Evolutionary conservation across 1,284 basidiomycete species (phyloP).

Genomic region (Leccinum huronense): DNA sequence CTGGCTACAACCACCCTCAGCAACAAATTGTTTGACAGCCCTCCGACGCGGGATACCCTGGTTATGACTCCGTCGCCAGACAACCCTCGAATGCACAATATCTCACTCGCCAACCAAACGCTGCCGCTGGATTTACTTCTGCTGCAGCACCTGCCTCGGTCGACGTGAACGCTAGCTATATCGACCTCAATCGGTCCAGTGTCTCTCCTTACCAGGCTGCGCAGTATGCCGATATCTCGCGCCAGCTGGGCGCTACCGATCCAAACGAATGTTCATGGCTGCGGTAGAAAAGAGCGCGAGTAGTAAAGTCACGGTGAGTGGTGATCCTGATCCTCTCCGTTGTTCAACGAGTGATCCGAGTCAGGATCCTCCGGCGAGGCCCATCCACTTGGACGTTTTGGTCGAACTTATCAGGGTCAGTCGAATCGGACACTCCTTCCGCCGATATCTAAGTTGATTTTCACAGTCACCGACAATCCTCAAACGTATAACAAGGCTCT

Average conservation of each 20-base stretch:
- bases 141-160: slow-evolving; percentile 2
- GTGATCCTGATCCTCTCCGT: neutral
- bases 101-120: slow-evolving; percentile 25
- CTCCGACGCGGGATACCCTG: slow-evolving; percentile 19
- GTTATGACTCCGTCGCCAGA: slow-evolving; percentile 25
- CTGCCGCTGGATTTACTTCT: slow-evolving; percentile 13
- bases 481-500: slow-evolving; percentile 94
- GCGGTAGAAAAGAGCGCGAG: slow-evolving; percentile 72
- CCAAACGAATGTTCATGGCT: slow-evolving; percentile 66
- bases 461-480: slow-evolving; percentile 80
- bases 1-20: slow-evolving; percentile 27
- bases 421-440: slow-evolving; percentile 11
- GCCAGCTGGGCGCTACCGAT: slow-evolving; percentile 47
- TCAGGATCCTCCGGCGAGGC: slow-evolving; percentile 49
- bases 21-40: slow-evolving; percentile 29
- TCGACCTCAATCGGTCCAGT: slow-evolving; percentile 62
- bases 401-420: slow-evolving; percentile 81
- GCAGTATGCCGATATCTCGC: slow-evolving; percentile 69
- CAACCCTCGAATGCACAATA: slow-evolving; percentile 31
- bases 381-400: slow-evolving; percentile 73
- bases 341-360: slow-evolving; percentile 13
- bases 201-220: slow-evolving; percentile 70
- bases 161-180: slow-evolving; percentile 45
- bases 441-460: slow-evolving; percentile 3
- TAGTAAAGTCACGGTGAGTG: slow-evolving; percentile 56